These are phyloP conservation scores for Pyrenula aspistea DNA, from an alignment of 495 filamentous ascomycete genomes.

Conservation along the genomic window DNA sequence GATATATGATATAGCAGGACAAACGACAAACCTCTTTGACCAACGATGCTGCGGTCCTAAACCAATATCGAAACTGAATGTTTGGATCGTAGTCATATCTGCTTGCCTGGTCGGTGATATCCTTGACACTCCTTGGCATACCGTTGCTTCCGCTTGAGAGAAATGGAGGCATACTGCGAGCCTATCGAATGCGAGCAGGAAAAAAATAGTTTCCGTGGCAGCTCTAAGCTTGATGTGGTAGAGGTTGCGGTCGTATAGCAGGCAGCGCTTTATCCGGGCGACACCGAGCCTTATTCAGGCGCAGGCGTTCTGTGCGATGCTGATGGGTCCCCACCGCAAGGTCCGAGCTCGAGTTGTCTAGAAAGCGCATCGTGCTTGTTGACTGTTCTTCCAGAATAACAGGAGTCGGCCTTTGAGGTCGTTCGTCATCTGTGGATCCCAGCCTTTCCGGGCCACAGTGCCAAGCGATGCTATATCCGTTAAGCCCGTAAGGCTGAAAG, in stretches of 20 bases:
- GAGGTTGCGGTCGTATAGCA: too few relatives aligned
- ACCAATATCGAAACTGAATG: slow-evolving; percentile 68
- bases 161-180: not conserved
- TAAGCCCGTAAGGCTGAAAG: too few relatives aligned
- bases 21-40: slow-evolving; percentile 55
- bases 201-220: too few relatives aligned
- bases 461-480: too few relatives aligned
- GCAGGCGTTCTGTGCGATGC: not conserved
- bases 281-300: not conserved
- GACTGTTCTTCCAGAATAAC: too few relatives aligned
- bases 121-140: slow-evolving; percentile 38
- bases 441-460: too few relatives aligned
- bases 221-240: not conserved
- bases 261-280: not conserved
- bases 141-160: not conserved
- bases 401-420: too few relatives aligned
- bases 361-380: not conserved
- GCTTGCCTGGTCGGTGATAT: slow-evolving; percentile 58
- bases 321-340: not conserved
- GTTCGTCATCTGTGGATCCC: too few relatives aligned
- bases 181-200: too few relatives aligned
- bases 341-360: not conserved
- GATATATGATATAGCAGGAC: slow-evolving; percentile 2
- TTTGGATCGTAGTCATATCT: slow-evolving; percentile 67
- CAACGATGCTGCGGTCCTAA: slow-evolving; percentile 65